Base-by-base conservation (phyloP, 2,329 filamentous ascomycete species). In the Hypomyces perniciosus region DNA sequence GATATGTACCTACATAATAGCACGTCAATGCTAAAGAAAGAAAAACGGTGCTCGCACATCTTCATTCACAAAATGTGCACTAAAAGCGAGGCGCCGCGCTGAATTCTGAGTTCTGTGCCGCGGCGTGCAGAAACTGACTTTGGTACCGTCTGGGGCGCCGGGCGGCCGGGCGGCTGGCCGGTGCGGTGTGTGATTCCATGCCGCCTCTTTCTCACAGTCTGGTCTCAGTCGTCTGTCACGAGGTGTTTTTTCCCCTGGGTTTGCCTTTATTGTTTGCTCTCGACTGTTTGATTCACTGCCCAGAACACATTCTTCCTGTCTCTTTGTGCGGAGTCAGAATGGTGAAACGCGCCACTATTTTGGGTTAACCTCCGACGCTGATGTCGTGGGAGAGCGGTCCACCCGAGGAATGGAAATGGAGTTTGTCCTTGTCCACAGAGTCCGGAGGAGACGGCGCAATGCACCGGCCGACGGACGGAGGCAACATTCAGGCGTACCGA, bases 141-240 rank as follows among this genome's bases (percentile, higher is more conserved):
- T 52, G 44, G 50, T 34, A 52, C 50, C 38, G 35, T 52, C 50
- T 52, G 50, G 50, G 40, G 35, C 48, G 38, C 40, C n/a, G 8
- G 10, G 27, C 31, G 29, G 35, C 35, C 35, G 9, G 9, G 12
- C 10, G 35, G 35, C 12, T 38, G 34, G 33, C 8, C 35, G 35
- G 40, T 42, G 40, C n/a, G 20, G 20, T 20, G 20, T 20, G 20
- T 20, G 20, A 20, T 20, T 20, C 20, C 20, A 20, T 20, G 20
- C 20, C 20, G 2, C 20, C 20, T 20, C 20, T 20, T 20, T 20
- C 20, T 20, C 20, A 20, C 20, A 20, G 20, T 20, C 20, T 20
- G 20, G 20, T 20, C 20, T 20, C 20, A 20, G 20, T 20, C 20
- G 20, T 20, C 20, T 20, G 20, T 20, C 20, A 20, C 20, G 20